Base-by-base conservation (phyloP, 306 rosid species). In the Glycyrrhiza uralensis region DNA sequence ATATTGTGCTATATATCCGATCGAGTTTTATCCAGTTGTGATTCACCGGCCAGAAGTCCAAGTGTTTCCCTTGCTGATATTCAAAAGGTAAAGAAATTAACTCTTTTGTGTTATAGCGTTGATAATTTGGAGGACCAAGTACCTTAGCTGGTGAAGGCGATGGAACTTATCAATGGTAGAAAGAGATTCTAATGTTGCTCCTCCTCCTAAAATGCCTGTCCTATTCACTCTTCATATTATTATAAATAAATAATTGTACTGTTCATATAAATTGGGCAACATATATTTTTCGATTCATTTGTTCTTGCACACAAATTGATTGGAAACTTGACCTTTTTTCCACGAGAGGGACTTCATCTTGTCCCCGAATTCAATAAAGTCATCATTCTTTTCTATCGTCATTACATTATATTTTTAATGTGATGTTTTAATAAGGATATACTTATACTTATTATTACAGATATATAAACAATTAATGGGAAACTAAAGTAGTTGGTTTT, bases 291-390 rank as follows among this genome's bases (percentile, higher is more conserved):
- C 42, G 7, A 60, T 50, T 58, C 59, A 45, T 51, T 66, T 50
- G 11, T 51, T 79, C 76, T 73, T 73, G 33, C 67, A 7, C 56
- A 55, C 79, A 20, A 65, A 75, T 79, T 80, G 80, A 80, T 73
- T 39, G 41, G 67, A 29, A 59, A 80, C 18, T 51, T 74, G 84
- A 74, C 80, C 72, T 71, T 2, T 57, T 10, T 72, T 57, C 66
- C 62, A 18, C 47, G 74, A 55, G 55, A 65, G 51, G 66, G 69
- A 50, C 66, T 54, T 64, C 75, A 35, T 33, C 7, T 33, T 73
- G 39, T 11, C n/a, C 45, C 41, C 36, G 10, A n/a, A 38, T 73
- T 79, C 84, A 59, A 74, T 15, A 14, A 18, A 58, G 76, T 10
- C 75, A 73, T 72, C 42, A 74, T 79, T 66, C 66, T 47, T 20